Percentiles rank a stretch among this genome's conserved stretches.
These are phyloP conservation scores for Fomes fomentarius DNA, from an alignment of 1,284 basidiomycete species.

Conservation along the genomic window DNA sequence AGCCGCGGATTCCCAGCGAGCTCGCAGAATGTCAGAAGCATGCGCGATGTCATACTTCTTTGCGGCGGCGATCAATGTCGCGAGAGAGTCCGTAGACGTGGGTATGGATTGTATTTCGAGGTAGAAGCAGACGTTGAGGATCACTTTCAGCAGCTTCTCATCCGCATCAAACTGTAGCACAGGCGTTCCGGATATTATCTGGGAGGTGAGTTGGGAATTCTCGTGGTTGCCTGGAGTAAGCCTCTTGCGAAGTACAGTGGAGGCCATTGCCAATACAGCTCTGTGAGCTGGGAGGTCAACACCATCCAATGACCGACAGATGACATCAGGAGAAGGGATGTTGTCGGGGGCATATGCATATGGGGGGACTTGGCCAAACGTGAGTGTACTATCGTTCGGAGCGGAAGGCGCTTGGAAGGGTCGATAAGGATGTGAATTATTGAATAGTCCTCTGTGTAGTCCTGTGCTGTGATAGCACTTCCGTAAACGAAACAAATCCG, in stretches of 20 bases:
- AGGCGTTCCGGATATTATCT: neutral
- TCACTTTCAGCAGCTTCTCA: neutral
- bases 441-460: too few relatives aligned
- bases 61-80: neutral
- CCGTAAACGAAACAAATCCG: slow-evolving; percentile 17
- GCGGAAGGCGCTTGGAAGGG: too few relatives aligned
- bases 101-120: neutral
- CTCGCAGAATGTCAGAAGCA: neutral
- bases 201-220: neutral
- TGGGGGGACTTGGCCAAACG: too few relatives aligned
- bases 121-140: slow-evolving; percentile 6
- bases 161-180: neutral
- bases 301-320: slow-evolving; percentile 26
- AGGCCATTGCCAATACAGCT: slow-evolving; percentile 17
- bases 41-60: slow-evolving; percentile 25
- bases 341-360: too few relatives aligned
- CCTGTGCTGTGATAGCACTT: slow-evolving; percentile 1
- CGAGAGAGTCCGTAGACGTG: neutral
- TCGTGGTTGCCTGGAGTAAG: neutral
- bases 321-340: slow-evolving; percentile 3
- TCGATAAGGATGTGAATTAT: too few relatives aligned
- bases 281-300: slow-evolving; percentile 14
- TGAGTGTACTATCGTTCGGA: too few relatives aligned
- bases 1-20: neutral
- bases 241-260: slow-evolving; percentile 25